phyloP scores from a whole-genome alignment of 2,329 filamentous ascomycete species.

The Tolypocladium endophyticum region DNA sequence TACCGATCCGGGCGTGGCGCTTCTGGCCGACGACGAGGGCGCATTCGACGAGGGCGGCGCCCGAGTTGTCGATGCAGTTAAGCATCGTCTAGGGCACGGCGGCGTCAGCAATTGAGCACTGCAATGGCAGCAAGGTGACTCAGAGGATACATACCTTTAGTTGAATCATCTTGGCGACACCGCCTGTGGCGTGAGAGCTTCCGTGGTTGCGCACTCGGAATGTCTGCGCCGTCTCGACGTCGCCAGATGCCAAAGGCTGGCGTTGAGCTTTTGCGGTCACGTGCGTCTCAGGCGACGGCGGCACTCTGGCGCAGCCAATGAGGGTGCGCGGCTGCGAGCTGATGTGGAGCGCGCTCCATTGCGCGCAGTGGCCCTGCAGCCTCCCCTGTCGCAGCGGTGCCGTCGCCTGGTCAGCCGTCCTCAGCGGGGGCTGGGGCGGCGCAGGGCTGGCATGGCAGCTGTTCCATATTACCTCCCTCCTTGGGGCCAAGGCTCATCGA shows the following conservation, averaged over 20 bases:
- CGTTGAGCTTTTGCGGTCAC: not conserved
- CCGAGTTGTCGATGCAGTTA: conserved; percentile 99
- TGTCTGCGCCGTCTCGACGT: not conserved
- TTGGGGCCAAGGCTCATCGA: not conserved
- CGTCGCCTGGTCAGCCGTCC: conserved; percentile 19
- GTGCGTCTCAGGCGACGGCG: not conserved
- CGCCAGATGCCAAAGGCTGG: not conserved
- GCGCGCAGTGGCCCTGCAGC: not conserved
- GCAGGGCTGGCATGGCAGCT: not conserved
- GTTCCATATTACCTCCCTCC: not conserved
- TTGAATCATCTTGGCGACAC: conserved; percentile 67
- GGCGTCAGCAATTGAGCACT: conserved; percentile 5
- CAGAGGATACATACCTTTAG: conserved; percentile 53
- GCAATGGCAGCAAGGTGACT: not conserved
- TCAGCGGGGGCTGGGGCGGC: conserved; percentile 9
- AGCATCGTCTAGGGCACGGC: conserved; percentile 64
- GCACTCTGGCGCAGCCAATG: not conserved
- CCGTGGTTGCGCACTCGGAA: not conserved
- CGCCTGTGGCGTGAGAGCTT: conserved; percentile 1
- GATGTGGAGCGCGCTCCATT: not conserved
- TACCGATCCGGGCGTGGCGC: conserved; percentile 79
- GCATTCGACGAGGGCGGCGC: conserved; percentile 94
- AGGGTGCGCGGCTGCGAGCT: not conserved
- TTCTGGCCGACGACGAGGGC: conserved; percentile 88
- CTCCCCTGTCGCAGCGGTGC: not conserved